Percentiles rank a stretch among this genome's conserved stretches.
These are phyloP conservation scores for Ceratobasidium sp. DNA, from an alignment of 1,284 basidiomycete species.

Conservation along the genomic window DNA sequence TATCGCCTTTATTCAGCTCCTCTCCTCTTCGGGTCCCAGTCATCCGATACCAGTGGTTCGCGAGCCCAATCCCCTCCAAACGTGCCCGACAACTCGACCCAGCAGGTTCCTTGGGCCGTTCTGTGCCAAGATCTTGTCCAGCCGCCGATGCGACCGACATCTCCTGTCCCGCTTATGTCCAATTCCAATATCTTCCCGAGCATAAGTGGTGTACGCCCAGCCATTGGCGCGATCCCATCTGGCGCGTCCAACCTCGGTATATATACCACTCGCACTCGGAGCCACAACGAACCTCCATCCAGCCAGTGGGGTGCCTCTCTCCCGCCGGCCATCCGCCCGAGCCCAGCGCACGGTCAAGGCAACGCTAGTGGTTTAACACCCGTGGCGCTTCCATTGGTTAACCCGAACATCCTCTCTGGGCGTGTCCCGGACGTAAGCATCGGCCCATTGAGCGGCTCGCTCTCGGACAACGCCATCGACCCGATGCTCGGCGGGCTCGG, in stretches of 20 bases:
- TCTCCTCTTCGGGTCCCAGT: slow-evolving; percentile 25
- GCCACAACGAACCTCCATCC: slow-evolving; percentile 44
- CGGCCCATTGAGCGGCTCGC: slow-evolving; percentile 9
- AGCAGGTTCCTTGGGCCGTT: slow-evolving; percentile 28
- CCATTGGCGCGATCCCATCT: slow-evolving; percentile 36
- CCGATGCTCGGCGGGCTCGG: slow-evolving; percentile 41
- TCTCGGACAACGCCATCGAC: slow-evolving; percentile 45
- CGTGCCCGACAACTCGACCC: slow-evolving; percentile 32
- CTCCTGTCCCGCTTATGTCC: slow-evolving; percentile 31
- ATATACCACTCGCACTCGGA: slow-evolving; percentile 43
- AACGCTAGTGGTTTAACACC: background rate
- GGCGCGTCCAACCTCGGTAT: slow-evolving; percentile 29
- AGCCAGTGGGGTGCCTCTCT: slow-evolving; percentile 44
- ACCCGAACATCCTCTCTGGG: slow-evolving; percentile 23
- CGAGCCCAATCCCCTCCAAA: slow-evolving; percentile 32
- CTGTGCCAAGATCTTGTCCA: slow-evolving; percentile 10
- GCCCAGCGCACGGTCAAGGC: slow-evolving; percentile 42
- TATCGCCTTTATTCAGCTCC: slow-evolving; percentile 10
- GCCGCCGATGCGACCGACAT: slow-evolving; percentile 35
- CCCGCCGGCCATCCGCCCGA: slow-evolving; percentile 38
- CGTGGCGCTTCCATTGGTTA: slow-evolving; percentile 9
- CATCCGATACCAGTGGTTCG: slow-evolving; percentile 21
- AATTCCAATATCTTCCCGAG: slow-evolving; percentile 45
- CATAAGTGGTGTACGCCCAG: slow-evolving; percentile 39
- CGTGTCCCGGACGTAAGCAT: slow-evolving; percentile 13